These are phyloP conservation scores for Lecanicillium sp. DNA, from an alignment of 2,329 filamentous ascomycete species.

Conservation along the genomic window DNA sequence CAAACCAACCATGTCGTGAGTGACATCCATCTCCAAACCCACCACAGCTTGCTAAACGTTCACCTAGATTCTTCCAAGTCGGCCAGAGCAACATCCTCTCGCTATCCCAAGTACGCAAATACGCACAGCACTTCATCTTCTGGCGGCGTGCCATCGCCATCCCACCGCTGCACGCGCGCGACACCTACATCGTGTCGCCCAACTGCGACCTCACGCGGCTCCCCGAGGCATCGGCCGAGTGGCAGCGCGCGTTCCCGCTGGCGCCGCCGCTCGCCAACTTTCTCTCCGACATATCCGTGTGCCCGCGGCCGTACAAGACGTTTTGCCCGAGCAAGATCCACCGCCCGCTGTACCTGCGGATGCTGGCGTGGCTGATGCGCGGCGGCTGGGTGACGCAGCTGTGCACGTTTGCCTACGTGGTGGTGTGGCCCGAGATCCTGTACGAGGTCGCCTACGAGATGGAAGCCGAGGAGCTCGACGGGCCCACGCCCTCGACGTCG, in stretches of 20 bases:
- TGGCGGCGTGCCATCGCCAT: slow-evolving; percentile 92
- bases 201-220: slow-evolving; percentile 75
- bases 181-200: slow-evolving; percentile 86
- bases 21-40: slow-evolving; percentile 11
- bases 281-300: slow-evolving; percentile 72
- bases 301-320: slow-evolving; percentile 72
- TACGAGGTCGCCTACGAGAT: slow-evolving; percentile 69
- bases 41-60: background rate
- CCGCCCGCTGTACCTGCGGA: slow-evolving; percentile 78
- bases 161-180: slow-evolving; percentile 79
- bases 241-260: slow-evolving; percentile 72
- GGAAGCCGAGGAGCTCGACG: slow-evolving; percentile 53
- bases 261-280: slow-evolving; percentile 80
- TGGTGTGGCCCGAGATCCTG: slow-evolving; percentile 75
- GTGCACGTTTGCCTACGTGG: slow-evolving; percentile 82
- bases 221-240: slow-evolving; percentile 60
- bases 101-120: slow-evolving; percentile 72
- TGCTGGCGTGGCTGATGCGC: slow-evolving; percentile 87
- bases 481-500: slow-evolving; percentile 15
- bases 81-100: slow-evolving; percentile 65
- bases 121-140: slow-evolving; percentile 89
- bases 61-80: slow-evolving; percentile 52
- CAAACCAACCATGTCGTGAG: slow-evolving; percentile 57
- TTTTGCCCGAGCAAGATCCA: slow-evolving; percentile 85
- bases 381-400: slow-evolving; percentile 92